Conservation (phyloP, 169 alveolate species). For the Theileria annulata region DNA sequence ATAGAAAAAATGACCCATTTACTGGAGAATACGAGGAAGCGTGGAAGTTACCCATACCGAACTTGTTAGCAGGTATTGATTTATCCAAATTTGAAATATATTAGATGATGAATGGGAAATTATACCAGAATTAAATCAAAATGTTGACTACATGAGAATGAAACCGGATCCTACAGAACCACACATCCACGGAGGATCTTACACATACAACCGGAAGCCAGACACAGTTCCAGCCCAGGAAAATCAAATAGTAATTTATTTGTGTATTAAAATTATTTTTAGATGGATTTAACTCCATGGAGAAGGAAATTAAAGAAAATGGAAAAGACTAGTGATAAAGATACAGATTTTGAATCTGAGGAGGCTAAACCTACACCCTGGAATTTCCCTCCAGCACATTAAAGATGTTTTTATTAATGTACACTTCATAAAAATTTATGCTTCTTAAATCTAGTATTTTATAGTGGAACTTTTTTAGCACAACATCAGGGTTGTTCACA, state of each 20-base stretch:
- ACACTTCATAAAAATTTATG: background rate
- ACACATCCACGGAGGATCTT: conserved; percentile 57
- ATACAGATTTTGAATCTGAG: conserved; percentile 8
- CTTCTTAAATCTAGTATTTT: background rate
- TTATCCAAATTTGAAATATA: conserved; percentile 5
- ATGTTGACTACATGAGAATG: conserved; percentile 51
- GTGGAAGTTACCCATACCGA: conserved; percentile 77
- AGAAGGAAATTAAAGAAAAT: conserved; percentile 62
- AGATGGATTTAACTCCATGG: conserved; percentile 83
- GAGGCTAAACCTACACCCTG: conserved; percentile 68
- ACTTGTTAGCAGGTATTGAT: conserved; percentile 71
- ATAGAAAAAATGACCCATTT: conserved; percentile 42
- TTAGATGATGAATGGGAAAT: conserved; percentile 70
- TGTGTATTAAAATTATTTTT: background rate
- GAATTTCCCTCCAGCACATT: conserved; percentile 53
- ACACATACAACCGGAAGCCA: conserved; percentile 45
- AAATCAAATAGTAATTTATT: conserved; percentile 15
- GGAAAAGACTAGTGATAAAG: conserved; percentile 26
- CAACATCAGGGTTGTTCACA: background rate
- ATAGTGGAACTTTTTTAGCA: conserved; percentile 8
- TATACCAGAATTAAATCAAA: conserved; percentile 40
- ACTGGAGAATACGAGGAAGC: conserved; percentile 64
- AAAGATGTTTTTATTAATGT: background rate
- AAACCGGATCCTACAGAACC: conserved; percentile 69
- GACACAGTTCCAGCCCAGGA: conserved; percentile 51